phyloP scores from a whole-genome alignment of 192 early-diverging fungal genomes.

The Podochytrium sp. region DNA sequence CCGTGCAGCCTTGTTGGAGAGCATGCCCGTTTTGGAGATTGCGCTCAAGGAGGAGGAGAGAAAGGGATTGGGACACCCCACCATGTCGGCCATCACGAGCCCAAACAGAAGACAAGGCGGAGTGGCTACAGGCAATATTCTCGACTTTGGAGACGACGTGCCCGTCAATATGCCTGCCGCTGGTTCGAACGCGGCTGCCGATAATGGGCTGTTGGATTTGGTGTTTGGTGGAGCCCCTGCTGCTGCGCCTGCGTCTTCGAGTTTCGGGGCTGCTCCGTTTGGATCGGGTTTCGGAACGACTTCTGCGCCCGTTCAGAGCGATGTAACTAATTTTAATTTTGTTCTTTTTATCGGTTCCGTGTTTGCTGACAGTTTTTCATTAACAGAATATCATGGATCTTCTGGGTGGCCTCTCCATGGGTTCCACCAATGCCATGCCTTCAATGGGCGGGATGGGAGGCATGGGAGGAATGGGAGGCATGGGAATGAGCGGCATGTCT shows the following conservation, averaged over 20 bases:
- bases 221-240: conserved; percentile 41
- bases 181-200: not conserved
- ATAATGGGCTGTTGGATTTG: conserved; percentile 46
- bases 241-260: conserved; percentile 3
- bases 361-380: too few relatives aligned
- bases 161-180: not conserved
- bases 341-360: conserved; percentile 2
- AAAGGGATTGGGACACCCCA: conserved; percentile 47
- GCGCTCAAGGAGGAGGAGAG: conserved; percentile 55
- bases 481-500: not conserved
- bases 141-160: conserved; percentile 41
- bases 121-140: conserved; percentile 21
- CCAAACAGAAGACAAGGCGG: not conserved
- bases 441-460: not conserved
- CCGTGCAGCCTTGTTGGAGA: conserved; percentile 66
- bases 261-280: conserved; percentile 25
- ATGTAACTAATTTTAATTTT: conserved; percentile 33
- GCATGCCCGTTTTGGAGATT: conserved; percentile 84
- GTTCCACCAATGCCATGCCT: not conserved
- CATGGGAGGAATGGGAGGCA: not conserved
- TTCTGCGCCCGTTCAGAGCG: conserved; percentile 25
- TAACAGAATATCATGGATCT: conserved; percentile 61
- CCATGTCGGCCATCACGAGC: conserved; percentile 5
- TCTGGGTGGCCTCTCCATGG: conserved; percentile 56
- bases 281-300: conserved; percentile 14